phyloP scores from a whole-genome alignment of 805 yeast genomes.

The Saccharomyces eubayanus region DNA sequence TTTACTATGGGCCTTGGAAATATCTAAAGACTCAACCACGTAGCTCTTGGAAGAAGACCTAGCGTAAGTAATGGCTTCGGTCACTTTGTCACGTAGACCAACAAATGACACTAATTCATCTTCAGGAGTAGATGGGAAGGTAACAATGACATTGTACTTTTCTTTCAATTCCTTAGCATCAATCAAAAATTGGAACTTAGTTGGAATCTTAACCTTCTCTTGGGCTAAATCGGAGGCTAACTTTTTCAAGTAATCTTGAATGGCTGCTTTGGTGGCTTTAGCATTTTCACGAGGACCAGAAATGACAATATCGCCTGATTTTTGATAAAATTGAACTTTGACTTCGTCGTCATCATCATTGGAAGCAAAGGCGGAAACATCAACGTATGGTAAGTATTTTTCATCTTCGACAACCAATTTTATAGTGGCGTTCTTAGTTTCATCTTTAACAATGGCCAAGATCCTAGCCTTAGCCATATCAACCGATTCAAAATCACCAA shows the following conservation, averaged over 20 bases:
- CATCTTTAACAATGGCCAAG: constrained; percentile 62
- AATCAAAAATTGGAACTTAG: constrained; percentile 59
- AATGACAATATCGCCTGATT: constrained; percentile 39
- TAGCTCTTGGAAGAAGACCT: constrained; percentile 51
- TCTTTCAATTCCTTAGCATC: constrained; percentile 45
- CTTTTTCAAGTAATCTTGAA: constrained; percentile 39
- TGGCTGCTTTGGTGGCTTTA: constrained; percentile 42
- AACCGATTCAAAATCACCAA: constrained; percentile 82
- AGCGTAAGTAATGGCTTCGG: constrained; percentile 55
- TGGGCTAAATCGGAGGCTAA: constrained; percentile 40
- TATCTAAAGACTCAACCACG: constrained; percentile 62
- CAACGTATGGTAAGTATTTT: constrained; percentile 30
- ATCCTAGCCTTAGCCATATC: constrained; percentile 64
- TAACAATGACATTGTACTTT: constrained; percentile 49
- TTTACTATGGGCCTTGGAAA: constrained; percentile 84
- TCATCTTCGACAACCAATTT: constrained; percentile 39
- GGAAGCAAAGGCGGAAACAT: constrained; percentile 11
- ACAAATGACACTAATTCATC: constrained; percentile 49
- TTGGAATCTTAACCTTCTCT: constrained; percentile 58
- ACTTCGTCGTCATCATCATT: constrained; percentile 22
- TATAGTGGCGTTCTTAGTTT: constrained; percentile 50
- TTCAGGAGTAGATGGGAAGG: constrained; percentile 39
- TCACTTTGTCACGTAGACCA: constrained; percentile 54
- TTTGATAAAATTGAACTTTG: constrained; percentile 16
- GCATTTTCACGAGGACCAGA: constrained; percentile 68